Evolutionary conservation across 192 early-diverging fungal genomes (phyloP).

Genomic region (Coemansia sp.): DNA sequence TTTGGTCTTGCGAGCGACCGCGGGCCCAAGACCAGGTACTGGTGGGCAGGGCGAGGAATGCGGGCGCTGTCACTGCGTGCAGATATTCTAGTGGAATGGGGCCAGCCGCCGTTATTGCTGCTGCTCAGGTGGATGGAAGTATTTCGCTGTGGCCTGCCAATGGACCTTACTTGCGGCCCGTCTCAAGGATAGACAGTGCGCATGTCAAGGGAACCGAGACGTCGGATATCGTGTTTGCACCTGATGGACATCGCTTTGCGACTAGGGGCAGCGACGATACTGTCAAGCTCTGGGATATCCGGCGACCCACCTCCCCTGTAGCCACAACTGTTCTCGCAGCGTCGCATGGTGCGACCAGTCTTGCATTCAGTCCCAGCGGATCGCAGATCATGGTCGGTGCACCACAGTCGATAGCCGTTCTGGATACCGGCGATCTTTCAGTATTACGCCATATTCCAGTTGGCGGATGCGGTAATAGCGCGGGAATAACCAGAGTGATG

Average conservation of each 20-base stretch:
- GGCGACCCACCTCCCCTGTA: constrained; percentile 60
- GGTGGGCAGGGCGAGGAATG: constrained; percentile 69
- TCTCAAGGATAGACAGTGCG: constrained; percentile 64
- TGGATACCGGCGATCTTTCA: constrained; percentile 11
- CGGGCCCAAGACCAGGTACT: constrained; percentile 76
- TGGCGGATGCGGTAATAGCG: constrained; percentile 49
- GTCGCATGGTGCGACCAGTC: constrained; percentile 60
- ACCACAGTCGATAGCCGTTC: constrained; percentile 13
- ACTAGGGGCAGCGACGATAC: constrained; percentile 84
- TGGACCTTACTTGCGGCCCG: constrained; percentile 61
- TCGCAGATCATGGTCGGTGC: constrained; percentile 73
- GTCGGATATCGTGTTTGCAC: constrained; percentile 69
- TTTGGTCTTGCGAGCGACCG: constrained; percentile 82
- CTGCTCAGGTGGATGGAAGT: constrained; percentile 72
- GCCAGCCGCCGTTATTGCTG: constrained; percentile 17
- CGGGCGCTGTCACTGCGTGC: constrained; percentile 73
- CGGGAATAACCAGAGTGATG: constrained; percentile 53
- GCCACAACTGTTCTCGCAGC: constrained; percentile 60
- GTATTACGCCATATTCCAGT: constrained; percentile 1
- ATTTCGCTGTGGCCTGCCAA: constrained; percentile 74
- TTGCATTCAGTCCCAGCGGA: constrained; percentile 85
- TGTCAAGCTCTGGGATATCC: constrained; percentile 93
- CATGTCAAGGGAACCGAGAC: constrained; percentile 71
- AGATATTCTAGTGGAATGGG: constrained; percentile 56
- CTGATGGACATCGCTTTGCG: constrained; percentile 65